phyloP scores from a whole-genome alignment of 140 eudicot species.

The Senecio squalidus region DNA sequence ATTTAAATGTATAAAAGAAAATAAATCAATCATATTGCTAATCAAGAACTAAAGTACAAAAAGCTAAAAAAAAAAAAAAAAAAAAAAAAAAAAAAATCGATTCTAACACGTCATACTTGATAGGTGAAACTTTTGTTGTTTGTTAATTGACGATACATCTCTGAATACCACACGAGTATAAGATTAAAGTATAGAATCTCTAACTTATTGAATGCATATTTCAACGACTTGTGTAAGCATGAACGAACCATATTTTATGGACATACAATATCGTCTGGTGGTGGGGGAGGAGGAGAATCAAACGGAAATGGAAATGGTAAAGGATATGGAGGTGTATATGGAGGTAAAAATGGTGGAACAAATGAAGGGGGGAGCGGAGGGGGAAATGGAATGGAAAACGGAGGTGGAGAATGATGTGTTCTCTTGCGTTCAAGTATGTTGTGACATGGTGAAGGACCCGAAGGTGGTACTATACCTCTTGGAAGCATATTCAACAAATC shows the following conservation, averaged over 20 bases:
- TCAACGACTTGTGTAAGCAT: constrained; percentile 8
- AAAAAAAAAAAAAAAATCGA: too few relatives aligned
- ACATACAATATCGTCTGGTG: constrained; percentile 23
- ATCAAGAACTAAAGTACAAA: background rate
- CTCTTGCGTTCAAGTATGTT: constrained; percentile 35
- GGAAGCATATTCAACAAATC: constrained; percentile 29
- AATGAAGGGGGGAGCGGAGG: background rate
- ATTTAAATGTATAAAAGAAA: constrained; percentile 10
- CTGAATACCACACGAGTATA: background rate
- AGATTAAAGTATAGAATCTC: background rate
- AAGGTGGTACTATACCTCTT: constrained; percentile 58
- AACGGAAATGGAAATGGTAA: constrained; percentile 12
- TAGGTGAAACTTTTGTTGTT: background rate
- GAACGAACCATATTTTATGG: constrained; percentile 19
- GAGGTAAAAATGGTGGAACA: background rate
- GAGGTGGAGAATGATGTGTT: constrained; percentile 9
- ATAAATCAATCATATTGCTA: background rate
- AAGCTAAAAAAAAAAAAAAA: background rate
- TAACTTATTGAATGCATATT: background rate
- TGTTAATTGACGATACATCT: background rate
- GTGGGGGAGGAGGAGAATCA: constrained; percentile 34
- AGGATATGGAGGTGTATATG: constrained; percentile 2
- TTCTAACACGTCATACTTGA: too few relatives aligned
- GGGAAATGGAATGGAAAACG: too few relatives aligned
- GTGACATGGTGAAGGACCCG: constrained; percentile 60